Base-by-base conservation (phyloP, 2,329 filamentous ascomycete species). In the Xylariaceae sp. region DNA sequence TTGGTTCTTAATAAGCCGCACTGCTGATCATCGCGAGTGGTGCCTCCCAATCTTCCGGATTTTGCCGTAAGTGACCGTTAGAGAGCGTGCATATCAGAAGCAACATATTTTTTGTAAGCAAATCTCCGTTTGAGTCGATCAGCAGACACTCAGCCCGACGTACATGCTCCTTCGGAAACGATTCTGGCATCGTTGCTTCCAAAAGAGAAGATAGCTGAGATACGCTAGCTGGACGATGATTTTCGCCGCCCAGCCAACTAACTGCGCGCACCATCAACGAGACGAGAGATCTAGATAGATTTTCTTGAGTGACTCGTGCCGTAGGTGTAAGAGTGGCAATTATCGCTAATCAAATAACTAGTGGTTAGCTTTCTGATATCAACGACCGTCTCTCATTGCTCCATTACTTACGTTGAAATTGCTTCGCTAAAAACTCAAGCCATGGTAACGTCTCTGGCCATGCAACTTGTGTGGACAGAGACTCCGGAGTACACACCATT, bases 141-240 rank as follows among this genome's bases (percentile, higher is more conserved):
- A 42, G 31, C 38, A 48, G 42, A 42, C 9, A 28, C 16, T 53
- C 34, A 12, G 46, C 50, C 11, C 45, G 50, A 42, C 48, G 17
- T 17, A 53, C 34, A 31, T 46, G 40, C 16, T 53, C 46, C 18
- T 53, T 12, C 17, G 46, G 18, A 11, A 48, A 53, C 2, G 2
- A 36, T 46, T 53, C 50, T 9, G 50, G 50, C 50, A 53, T 53
- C 42, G 46, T 48, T 46, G 16, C 42, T 31, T 42, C 46, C 18
- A 48, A 45, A n/a, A 53, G 18, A 42, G 45, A 36, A 9, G 50
- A 45, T 16, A 53, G 31, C 22, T 45, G 41, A 31, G 50, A 53
- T 31, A 48, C 42, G 36, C 46, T 18, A 34, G 45, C 22, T 28
- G 22, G 7, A 5, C 4, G 22, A 28, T 28, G 28, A 31, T 42